These are phyloP conservation scores for Fraxinus sp. DNA, from an alignment of 305 asterid genomes.

Conservation along the genomic window DNA sequence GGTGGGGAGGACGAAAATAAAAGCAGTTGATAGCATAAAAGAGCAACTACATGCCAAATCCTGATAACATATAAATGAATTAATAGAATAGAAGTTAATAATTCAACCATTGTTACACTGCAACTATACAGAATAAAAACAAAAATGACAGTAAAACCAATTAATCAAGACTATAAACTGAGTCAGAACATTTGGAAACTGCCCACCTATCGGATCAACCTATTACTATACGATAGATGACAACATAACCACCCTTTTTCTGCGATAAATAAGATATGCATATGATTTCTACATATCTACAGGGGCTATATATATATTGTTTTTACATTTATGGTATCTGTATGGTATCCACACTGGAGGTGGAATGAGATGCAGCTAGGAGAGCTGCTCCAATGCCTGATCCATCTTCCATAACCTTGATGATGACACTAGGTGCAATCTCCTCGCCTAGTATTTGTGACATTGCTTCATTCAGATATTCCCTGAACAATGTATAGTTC, in stretches of 20 bases:
- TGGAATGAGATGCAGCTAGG: constrained; percentile 70
- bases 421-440: constrained; percentile 50
- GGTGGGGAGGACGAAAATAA: neutral
- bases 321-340: constrained; percentile 38
- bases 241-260: constrained; percentile 32
- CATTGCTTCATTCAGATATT: constrained; percentile 71
- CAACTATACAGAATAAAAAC: neutral
- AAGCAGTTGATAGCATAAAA: neutral
- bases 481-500: constrained; percentile 66
- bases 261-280: neutral
- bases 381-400: constrained; percentile 91
- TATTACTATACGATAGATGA: constrained; percentile 17
- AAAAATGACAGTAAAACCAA: neutral
- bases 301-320: constrained; percentile 21
- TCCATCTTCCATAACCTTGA: constrained; percentile 67
- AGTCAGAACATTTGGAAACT: neutral
- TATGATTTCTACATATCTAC: constrained; percentile 41
- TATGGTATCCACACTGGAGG: constrained; percentile 30
- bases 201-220: constrained; percentile 29
- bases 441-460: constrained; percentile 68
- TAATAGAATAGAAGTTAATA: constrained; percentile 17
- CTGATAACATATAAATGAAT: constrained; percentile 12
- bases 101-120: neutral
- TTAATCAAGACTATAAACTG: neutral
- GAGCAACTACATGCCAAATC: neutral